A percentile compares a stretch with the other conserved stretches of the same genome.
Conservation (phyloP, 805 yeast genomes). For the Ogataea trehaloabstinens region DNA sequence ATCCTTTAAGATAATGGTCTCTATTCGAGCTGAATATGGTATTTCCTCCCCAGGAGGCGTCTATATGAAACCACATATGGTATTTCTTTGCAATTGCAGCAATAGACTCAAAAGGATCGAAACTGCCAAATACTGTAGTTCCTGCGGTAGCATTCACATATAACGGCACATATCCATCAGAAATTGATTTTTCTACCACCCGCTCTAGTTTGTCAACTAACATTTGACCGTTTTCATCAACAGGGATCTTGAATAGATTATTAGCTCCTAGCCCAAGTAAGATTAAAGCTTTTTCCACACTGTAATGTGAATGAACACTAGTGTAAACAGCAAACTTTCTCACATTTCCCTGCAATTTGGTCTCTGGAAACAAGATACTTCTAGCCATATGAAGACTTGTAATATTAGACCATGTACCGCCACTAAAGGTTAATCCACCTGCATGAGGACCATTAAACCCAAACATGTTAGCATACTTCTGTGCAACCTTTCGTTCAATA, state of each 20-base stretch:
- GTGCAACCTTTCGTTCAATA: constrained; percentile 67
- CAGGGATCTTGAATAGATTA: constrained; percentile 61
- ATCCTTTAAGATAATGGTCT: constrained; percentile 50
- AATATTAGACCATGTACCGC: constrained; percentile 85
- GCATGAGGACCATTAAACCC: constrained; percentile 53
- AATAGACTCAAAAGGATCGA: constrained; percentile 62
- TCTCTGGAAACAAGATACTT: constrained; percentile 61
- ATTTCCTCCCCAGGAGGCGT: constrained; percentile 92
- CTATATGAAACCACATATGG: constrained; percentile 77
- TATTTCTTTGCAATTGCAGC: constrained; percentile 50
- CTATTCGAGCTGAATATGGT: constrained; percentile 60
- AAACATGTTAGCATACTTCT: constrained; percentile 65
- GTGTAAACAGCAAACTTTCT: constrained; percentile 68
- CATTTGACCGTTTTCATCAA: constrained; percentile 57
- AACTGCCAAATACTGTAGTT: constrained; percentile 84
- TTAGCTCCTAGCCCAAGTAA: constrained; percentile 67
- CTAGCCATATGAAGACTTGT: constrained; percentile 79
- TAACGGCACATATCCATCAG: constrained; percentile 66
- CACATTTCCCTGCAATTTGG: constrained; percentile 59
- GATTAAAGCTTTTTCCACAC: constrained; percentile 79
- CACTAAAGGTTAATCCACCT: constrained; percentile 84
- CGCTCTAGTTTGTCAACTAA: constrained; percentile 43
- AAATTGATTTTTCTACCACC: constrained; percentile 40
- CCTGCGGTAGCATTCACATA: constrained; percentile 86
- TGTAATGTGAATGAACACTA: constrained; percentile 72